Percentiles rank a stretch among this genome's conserved stretches.
Conservation (phyloP, 139 green algal species). For the Nannochloris sp. region DNA sequence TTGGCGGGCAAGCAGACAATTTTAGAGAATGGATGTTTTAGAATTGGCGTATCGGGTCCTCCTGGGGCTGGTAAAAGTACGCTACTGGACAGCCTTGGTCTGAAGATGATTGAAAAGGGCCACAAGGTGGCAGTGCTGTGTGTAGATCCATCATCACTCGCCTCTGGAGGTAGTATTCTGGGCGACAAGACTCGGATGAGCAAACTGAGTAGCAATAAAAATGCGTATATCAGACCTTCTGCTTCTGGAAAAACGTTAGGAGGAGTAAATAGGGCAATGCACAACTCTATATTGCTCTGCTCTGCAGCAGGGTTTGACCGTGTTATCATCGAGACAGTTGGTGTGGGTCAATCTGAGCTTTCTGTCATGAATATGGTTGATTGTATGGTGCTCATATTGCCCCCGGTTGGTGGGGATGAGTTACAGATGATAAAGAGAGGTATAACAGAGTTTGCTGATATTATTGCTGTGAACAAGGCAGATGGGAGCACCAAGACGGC, state of each 20-base stretch:
- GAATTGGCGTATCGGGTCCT: slow-evolving; percentile 44
- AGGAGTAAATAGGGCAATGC: slow-evolving; percentile 45
- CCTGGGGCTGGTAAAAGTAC: slow-evolving; percentile 37
- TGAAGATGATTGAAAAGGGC: slow-evolving; percentile 23
- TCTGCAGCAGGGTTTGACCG: slow-evolving; percentile 36
- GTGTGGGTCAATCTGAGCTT: slow-evolving; percentile 51
- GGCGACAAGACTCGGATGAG: slow-evolving; percentile 65
- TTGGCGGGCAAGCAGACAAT: neutral
- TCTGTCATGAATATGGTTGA: slow-evolving; percentile 50
- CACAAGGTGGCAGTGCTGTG: slow-evolving; percentile 50
- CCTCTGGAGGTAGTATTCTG: slow-evolving; percentile 45
- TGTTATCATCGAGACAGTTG: slow-evolving; percentile 51
- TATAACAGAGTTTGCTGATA: slow-evolving; percentile 45
- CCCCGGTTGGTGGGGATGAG: slow-evolving; percentile 41
- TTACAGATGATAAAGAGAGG: slow-evolving; percentile 62
- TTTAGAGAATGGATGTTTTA: neutral
- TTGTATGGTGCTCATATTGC: slow-evolving; percentile 49
- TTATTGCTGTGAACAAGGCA: slow-evolving; percentile 47
- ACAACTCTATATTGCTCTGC: slow-evolving; percentile 46
- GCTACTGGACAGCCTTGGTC: slow-evolving; percentile 42
- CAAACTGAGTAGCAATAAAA: slow-evolving; percentile 20
- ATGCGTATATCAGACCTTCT: slow-evolving; percentile 47
- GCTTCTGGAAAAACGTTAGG: slow-evolving; percentile 44
- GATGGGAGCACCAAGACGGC: slow-evolving; percentile 26
- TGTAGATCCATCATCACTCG: slow-evolving; percentile 43